Evolutionary conservation across 805 yeast species (phyloP), one percentile per base, ranked within the genome.

Genomic region (Yarrowia osloensis): DNA sequence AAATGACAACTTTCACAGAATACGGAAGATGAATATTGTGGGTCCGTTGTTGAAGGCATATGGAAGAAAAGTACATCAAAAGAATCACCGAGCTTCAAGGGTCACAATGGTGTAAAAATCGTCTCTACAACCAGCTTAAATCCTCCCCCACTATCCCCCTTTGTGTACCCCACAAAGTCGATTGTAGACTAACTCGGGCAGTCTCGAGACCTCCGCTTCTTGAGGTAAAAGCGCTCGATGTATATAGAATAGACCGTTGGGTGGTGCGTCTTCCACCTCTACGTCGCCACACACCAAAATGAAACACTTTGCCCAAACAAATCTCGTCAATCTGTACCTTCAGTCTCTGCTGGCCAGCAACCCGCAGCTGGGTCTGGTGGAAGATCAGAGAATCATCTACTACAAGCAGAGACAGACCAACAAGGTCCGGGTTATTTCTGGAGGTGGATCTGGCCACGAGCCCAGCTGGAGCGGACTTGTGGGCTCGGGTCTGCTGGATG

Each of bases 401-500:
- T 40, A 57, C 49, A 26, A 19, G 26, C 8, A 57, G 3, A 57
- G 21, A 13, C 28, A 26, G 24, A 0, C 63, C 28, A 28, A 83
- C 15, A 77, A 79, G 31, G 74, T 85, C 8, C 69, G 85, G 11
- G 29, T 61, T n/a, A 78, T 86, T 1, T 84, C 83, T 73, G 89
- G 89, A 3, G 89, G 89, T 0, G 77, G 84, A 15, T 78, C 76
- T 40, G 85, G 81, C 31, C 70, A 70, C 11, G 61, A 93, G 77
- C 98, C 98, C 22, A 82, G 92, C 7, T 97, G 94, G 74, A 94
- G 90, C 12, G 98, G 97, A 0, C 93, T 87, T 75, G 92, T 93
- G 24, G 98, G 98, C 17, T 81, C 85, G 15, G 96, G 96, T 61
- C 79, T 89, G 71, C 77, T 93, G 42, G 91, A 89, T 71, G 96